Base-by-base conservation (phyloP, 352 stramenopile species). In the Globisporangium camurandrum region DNA sequence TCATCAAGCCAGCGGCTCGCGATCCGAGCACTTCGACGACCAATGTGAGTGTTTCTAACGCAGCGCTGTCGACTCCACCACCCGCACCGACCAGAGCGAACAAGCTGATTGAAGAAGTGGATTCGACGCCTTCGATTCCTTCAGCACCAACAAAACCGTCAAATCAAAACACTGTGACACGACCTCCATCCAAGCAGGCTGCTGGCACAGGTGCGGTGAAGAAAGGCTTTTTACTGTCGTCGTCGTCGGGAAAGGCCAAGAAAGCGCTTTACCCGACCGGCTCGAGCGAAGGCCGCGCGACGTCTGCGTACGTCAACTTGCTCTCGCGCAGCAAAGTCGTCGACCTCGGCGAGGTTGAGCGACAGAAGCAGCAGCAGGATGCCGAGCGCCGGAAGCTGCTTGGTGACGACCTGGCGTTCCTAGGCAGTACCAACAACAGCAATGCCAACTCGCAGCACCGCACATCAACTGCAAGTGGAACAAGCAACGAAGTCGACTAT, bases 261-360 rank as follows among this genome's bases (percentile, higher is more conserved):
- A 67, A 56, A 1, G 55, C 66, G n/a, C 48, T 93, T 41, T 93
- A 91, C 36, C 79, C 79, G 46, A 71, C 55, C 2, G 82, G 82
- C 20, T 93, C 82, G 0, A 85, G 39, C 20, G 82, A 93, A 50
- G 79, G 79, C 0, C 60, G 50, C 2, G 66, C 67, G n/a, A 49
- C 82, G 17, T 93, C 82, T 0, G 56, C 77, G 38, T 91, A 89
- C 51, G 80, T 92, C 11, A 90, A 92, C 26, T 46, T 93, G 19
- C 49, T 92, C 10, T 79, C 75, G 46, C 74, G 80, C 16, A 90
- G 80, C 58, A 89, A 93, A 53, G 68, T 93, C 17, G 72, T 93
- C 1, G 80, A 92, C 56, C 51, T 94, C 10, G 62, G 46, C 6
- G 68, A 79, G 10, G 55, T 69, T n/a, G 56, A 86, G 43, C 58